phyloP scores from a whole-genome alignment of 2,329 filamentous ascomycete genomes.

The Stachybotrys chlorohalonatus region DNA sequence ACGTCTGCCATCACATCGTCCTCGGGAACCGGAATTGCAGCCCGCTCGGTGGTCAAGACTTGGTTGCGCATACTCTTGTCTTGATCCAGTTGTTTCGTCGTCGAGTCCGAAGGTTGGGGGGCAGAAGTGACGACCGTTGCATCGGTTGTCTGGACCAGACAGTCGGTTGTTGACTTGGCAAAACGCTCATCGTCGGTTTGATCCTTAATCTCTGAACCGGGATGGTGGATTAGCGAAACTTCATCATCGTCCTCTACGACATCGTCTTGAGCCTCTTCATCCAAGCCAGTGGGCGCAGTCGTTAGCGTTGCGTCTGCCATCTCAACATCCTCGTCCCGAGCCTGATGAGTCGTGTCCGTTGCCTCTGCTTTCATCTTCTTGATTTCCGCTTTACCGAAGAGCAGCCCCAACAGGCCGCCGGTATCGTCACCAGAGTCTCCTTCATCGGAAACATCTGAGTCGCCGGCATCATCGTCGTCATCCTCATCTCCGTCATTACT shows the following conservation, averaged over 20 bases:
- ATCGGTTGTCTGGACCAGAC: not conserved
- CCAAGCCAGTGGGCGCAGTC: slow-evolving; percentile 1
- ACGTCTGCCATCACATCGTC: slow-evolving; percentile 23
- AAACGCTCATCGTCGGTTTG: slow-evolving; percentile 1
- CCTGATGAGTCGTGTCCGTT: slow-evolving; percentile 2
- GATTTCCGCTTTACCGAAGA: slow-evolving; percentile 51
- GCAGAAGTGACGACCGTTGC: not conserved
- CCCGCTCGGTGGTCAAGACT: too few relatives aligned
- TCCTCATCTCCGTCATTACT: slow-evolving; percentile 32
- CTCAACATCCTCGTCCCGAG: slow-evolving; percentile 14
- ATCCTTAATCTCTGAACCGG: slow-evolving; percentile 12
- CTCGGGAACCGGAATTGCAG: not conserved
- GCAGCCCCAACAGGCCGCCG: slow-evolving; percentile 42
- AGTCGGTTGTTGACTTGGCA: not conserved
- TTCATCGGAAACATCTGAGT: slow-evolving; percentile 21
- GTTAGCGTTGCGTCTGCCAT: slow-evolving; percentile 9
- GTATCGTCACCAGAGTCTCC: slow-evolving; percentile 36
- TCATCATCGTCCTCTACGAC: slow-evolving; percentile 23
- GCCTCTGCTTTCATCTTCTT: slow-evolving; percentile 39
- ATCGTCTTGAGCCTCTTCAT: slow-evolving; percentile 5
- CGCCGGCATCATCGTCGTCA: slow-evolving; percentile 19
- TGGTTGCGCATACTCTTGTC: too few relatives aligned
- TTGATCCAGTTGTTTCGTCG: too few relatives aligned
- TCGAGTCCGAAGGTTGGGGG: not conserved
- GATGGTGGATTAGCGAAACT: slow-evolving; percentile 21